Evolutionary conservation across 2,329 filamentous ascomycete species (phyloP).

Genomic region (Aspergillus terreus): DNA sequence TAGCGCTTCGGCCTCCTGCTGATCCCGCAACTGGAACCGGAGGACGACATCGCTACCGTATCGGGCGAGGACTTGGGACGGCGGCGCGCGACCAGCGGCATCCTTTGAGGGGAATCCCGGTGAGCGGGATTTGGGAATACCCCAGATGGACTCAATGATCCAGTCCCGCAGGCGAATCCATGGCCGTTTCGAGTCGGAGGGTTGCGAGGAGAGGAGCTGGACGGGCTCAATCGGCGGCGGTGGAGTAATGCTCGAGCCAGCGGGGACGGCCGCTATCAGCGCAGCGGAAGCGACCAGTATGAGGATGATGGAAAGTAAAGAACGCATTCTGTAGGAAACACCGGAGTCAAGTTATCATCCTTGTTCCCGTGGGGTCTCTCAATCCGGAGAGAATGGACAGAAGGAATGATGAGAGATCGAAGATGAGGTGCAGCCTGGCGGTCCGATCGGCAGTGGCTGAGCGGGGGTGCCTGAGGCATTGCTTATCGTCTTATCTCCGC

Average conservation of each 20-base stretch:
- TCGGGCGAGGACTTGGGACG: constrained; percentile 41
- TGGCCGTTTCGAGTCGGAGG: constrained; percentile 28
- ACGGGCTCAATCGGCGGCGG: constrained; percentile 30
- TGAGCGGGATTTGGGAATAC: constrained; percentile 26
- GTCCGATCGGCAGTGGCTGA: too few species aligned
- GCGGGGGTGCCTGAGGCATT: too few species aligned
- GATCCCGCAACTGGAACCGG: constrained; percentile 73
- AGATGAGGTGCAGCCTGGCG: background rate
- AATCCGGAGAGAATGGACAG: background rate
- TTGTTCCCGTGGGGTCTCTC: background rate
- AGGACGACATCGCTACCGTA: constrained; percentile 85
- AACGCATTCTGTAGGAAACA: constrained; percentile 11
- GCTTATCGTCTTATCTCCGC: too few species aligned
- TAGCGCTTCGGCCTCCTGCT: constrained; percentile 66
- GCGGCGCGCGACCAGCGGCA: constrained; percentile 21
- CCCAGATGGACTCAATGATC: constrained; percentile 44
- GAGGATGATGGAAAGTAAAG: constrained; percentile 13
- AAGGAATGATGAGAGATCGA: background rate
- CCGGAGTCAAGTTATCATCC: background rate
- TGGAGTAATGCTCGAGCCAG: constrained; percentile 33
- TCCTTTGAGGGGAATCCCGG: constrained; percentile 17
- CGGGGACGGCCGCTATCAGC: constrained; percentile 29
- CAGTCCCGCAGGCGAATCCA: constrained; percentile 41
- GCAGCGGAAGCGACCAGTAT: constrained; percentile 16
- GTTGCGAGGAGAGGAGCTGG: constrained; percentile 22